Evolutionary conservation across 176 grass and related monocot species (phyloP).

Genomic region (Urochloa ruziziensis): DNA sequence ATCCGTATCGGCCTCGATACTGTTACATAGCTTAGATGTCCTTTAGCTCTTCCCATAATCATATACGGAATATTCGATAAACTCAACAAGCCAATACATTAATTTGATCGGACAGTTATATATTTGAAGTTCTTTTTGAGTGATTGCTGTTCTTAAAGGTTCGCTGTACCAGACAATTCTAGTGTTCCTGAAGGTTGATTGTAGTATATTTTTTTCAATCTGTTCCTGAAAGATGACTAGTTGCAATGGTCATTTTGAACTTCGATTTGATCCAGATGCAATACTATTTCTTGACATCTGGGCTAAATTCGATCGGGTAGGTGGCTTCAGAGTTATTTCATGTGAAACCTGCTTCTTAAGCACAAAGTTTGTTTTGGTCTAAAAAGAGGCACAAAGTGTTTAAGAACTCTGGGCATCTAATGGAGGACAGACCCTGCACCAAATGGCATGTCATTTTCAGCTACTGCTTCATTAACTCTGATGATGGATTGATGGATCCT

Average conservation of each 20-base stretch:
- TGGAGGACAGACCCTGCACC: background rate
- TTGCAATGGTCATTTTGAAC: background rate
- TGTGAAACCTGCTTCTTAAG: background rate
- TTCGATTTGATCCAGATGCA: background rate
- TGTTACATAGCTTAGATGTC: background rate
- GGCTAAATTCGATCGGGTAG: background rate
- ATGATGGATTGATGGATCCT: background rate
- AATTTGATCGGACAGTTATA: background rate
- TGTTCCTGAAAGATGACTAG: background rate
- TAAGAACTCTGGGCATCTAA: background rate
- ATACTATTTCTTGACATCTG: background rate
- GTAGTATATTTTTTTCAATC: background rate
- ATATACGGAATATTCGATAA: background rate
- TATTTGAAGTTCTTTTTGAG: background rate
- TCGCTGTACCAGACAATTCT: background rate
- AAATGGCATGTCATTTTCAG: constrained; percentile 8
- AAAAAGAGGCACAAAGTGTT: too few relatives aligned
- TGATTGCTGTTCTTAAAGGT: background rate
- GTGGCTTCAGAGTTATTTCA: background rate
- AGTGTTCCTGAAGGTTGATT: background rate
- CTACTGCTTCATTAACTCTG: background rate
- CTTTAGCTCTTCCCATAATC: background rate
- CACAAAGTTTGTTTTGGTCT: too few relatives aligned
- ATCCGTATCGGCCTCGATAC: too few relatives aligned
- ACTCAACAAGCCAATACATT: background rate